Base-by-base conservation (phyloP, 2,329 filamentous ascomycete genomes). In the Neocucurbitaria cava region DNA sequence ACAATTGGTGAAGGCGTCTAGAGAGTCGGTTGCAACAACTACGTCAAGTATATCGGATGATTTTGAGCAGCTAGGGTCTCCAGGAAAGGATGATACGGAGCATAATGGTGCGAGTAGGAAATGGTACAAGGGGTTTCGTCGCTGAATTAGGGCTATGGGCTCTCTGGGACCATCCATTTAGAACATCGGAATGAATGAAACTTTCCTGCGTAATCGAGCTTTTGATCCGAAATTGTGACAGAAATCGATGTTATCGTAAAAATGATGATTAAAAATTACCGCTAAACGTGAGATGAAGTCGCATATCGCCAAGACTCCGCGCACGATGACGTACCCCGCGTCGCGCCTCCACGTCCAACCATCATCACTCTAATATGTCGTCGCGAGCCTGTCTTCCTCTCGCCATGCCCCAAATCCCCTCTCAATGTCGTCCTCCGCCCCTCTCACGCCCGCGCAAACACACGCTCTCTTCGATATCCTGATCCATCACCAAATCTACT, bases 401-500 rank as follows among this genome's bases (percentile, higher is more conserved):
- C 39, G 23, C 30, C 24, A 44, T 45, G 41, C 50, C 46, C 43
- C 46, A 39, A 23, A 20, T 24, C 23, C 49, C 40, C 39, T 46
- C 31, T 49, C 41, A 38, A 69, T 66, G 63, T 53, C 66, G 15
- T 41, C 56, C 30, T 23, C 58, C 21, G 18, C 66, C 43, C 54
- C 65, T 39, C 75, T 83, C 42, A 77, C 79, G 18, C 66, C 79
- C 24, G 70, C 72, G 49, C 81, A 83, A 64, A 75, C 77, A 17
- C 77, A 80, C 54, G 81, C 82, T 40, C 76, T 85, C 39, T 81
- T 84, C 66, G 82, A 85, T 64, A 78, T 85, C 61, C 70, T 85
- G 33, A 82, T 80, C 51, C 82, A 84, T 67, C 76, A 81, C 70
- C 79, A 83, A 63, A 79, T 81, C 36, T 84, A 85, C 73, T 74